These are phyloP conservation scores for Penicillium fuscoglaucum DNA, from an alignment of 2,329 filamentous ascomycete species.

Conservation along the genomic window DNA sequence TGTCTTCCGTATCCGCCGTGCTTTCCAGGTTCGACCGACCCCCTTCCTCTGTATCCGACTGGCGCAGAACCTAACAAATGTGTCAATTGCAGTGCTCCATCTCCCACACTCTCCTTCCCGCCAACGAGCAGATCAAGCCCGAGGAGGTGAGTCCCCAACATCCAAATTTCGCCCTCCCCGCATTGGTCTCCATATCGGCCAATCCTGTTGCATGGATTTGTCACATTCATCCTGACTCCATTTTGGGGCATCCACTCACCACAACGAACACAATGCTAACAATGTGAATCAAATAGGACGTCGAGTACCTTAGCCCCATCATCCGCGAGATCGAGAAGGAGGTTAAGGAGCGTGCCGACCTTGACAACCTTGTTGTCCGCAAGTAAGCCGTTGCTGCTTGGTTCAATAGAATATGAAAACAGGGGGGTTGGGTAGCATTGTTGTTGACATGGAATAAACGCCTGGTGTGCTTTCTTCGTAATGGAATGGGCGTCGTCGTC, in stretches of 20 bases:
- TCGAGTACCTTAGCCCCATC: constrained; percentile 65
- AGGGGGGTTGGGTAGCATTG: constrained; percentile 22
- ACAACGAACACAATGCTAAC: constrained; percentile 19
- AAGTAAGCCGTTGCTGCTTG: constrained; percentile 36
- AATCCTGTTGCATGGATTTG: constrained; percentile 42
- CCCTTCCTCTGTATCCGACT: constrained; percentile 10
- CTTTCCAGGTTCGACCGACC: constrained; percentile 69
- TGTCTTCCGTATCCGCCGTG: constrained; percentile 93
- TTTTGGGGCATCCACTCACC: background rate
- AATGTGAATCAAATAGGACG: constrained; percentile 53
- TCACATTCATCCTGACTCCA: constrained; percentile 22
- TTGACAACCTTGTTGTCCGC: constrained; percentile 65
- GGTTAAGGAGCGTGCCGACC: constrained; percentile 65
- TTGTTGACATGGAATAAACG: constrained; percentile 24
- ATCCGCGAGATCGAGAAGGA: constrained; percentile 70
- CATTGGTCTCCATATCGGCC: constrained; percentile 29
- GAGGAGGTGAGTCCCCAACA: constrained; percentile 56
- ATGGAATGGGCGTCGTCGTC: constrained; percentile 27
- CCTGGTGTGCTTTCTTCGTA: constrained; percentile 25
- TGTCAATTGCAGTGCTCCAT: constrained; percentile 58
- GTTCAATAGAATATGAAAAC: constrained; percentile 26
- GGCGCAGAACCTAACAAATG: constrained; percentile 22
- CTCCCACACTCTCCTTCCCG: constrained; percentile 64
- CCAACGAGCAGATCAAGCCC: constrained; percentile 66
- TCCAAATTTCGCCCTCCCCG: constrained; percentile 27